phyloP scores from a whole-genome alignment of 331 rosid species.

The Malus hybrid region DNA sequence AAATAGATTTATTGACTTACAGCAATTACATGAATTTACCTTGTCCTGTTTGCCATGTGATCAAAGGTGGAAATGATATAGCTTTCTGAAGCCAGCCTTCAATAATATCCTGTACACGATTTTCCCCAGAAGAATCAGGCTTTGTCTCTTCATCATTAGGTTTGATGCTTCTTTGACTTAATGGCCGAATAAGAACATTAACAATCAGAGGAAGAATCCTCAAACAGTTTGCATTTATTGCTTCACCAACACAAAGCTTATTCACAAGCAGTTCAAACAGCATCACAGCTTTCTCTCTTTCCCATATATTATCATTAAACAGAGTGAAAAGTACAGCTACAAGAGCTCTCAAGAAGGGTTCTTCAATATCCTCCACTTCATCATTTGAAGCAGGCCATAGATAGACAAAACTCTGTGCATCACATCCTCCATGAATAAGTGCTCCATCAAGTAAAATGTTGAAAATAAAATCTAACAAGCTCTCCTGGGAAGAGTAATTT shows the following conservation, averaged over 20 bases:
- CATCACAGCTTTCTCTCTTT: constrained; percentile 35
- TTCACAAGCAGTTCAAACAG: constrained; percentile 49
- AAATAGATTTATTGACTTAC: not conserved
- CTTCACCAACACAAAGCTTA: constrained; percentile 82
- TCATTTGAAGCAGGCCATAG: constrained; percentile 48
- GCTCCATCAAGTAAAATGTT: constrained; percentile 70
- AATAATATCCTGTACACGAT: constrained; percentile 30
- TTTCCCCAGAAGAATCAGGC: constrained; percentile 33
- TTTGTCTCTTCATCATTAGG: constrained; percentile 29
- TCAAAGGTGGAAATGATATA: constrained; percentile 58
- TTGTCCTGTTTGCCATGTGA: constrained; percentile 61
- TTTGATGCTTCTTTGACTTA: constrained; percentile 21
- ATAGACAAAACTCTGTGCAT: constrained; percentile 40
- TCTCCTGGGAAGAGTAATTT: constrained; percentile 33
- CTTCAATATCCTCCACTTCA: constrained; percentile 58
- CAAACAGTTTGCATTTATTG: constrained; percentile 57
- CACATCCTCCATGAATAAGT: constrained; percentile 56
- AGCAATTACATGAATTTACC: constrained; percentile 38
- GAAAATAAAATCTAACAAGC: constrained; percentile 54
- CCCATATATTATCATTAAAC: constrained; percentile 75
- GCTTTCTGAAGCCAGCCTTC: constrained; percentile 74
- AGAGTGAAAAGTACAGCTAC: constrained; percentile 53
- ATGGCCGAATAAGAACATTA: constrained; percentile 47
- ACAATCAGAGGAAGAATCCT: constrained; percentile 78
- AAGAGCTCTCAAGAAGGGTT: constrained; percentile 92